Base-by-base conservation (phyloP, 495 filamentous ascomycete species). In the Daldinia caldariorum region DNA sequence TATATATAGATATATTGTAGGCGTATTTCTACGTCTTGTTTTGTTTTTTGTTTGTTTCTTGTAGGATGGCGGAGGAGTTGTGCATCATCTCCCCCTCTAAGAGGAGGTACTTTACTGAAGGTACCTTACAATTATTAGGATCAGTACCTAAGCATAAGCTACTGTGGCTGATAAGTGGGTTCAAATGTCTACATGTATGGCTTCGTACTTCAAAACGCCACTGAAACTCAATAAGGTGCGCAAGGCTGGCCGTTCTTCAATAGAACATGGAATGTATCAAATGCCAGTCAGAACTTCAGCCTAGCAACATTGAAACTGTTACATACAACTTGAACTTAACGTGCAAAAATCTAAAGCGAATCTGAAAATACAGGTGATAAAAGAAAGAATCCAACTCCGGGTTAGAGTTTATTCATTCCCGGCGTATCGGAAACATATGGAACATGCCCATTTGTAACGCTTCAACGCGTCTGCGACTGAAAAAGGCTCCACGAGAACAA, bases 1-100 rank as follows among this genome's bases (percentile, higher is more conserved):
- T 53, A 53, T 53, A 53, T 53, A 31, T 53, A 53, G 12, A 53
- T 3, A 50, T 50, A 50, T 29, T 32, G 22, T 9, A 32, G 22
- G 29, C 5, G 26, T 53, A 32, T 53, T 22, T 13, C 26, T 26
- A 3, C 26, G 3, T 26, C 3, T 26, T 3, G 1, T 26, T 3
- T 26, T 26, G 26, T 26, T 26, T 26, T 5, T n/a, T 32, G 49
- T 13, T 16, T 47, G 9, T 47, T 47, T 22, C 20, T 47, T 16
- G 43, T 22, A 22, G 4, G 43, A 47, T 47, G 43, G 43, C 43
- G 43, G 43, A 20, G 4, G 43, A 47, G 9, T 35, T 35, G 43
- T 22, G 43, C 43, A 47, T 47, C 43, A 20, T 22, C 43, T 47
- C 43, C 43, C 43, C 26, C 26, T 26, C 26, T n/a, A 47, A 47